Evolutionary conservation across 2,329 filamentous ascomycete genomes (phyloP).

Genomic region (Onygena corvina): DNA sequence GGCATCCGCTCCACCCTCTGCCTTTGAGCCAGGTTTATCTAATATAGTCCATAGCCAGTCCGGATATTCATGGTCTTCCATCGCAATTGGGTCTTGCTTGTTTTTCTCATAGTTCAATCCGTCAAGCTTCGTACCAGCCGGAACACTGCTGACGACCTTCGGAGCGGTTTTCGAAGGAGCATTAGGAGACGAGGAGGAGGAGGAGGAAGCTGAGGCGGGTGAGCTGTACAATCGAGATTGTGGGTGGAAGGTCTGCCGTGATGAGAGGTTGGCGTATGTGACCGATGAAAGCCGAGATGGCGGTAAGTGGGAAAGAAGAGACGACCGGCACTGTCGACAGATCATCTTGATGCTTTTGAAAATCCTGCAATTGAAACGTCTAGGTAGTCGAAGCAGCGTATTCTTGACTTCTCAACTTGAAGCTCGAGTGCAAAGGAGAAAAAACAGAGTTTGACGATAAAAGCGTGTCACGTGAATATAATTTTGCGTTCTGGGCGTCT

Average conservation of each 20-base stretch:
- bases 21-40: conserved; percentile 27
- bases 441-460: background rate
- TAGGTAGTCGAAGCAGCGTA: background rate
- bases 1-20: conserved; percentile 28
- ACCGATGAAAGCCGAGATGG: conserved; percentile 22
- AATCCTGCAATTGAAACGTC: background rate
- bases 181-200: conserved; percentile 12
- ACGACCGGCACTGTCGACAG: conserved; percentile 32
- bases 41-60: conserved; percentile 38
- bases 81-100: conserved; percentile 33
- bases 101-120: conserved; percentile 39
- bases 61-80: conserved; percentile 39
- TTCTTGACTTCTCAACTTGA: background rate
- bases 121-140: conserved; percentile 30
- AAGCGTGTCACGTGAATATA: conserved; percentile 1
- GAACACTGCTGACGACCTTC: conserved; percentile 29
- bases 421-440: background rate
- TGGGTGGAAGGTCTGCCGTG: background rate
- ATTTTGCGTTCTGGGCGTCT: no score
- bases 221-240: conserved; percentile 13
- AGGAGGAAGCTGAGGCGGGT: background rate
- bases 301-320: conserved; percentile 29
- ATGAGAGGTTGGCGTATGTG: conserved; percentile 10
- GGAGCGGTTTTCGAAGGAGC: conserved; percentile 20
- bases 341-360: conserved; percentile 25